These are phyloP conservation scores for Tolypocladium ovalisporum DNA, from an alignment of 2,329 filamentous ascomycete species.

Conservation along the genomic window DNA sequence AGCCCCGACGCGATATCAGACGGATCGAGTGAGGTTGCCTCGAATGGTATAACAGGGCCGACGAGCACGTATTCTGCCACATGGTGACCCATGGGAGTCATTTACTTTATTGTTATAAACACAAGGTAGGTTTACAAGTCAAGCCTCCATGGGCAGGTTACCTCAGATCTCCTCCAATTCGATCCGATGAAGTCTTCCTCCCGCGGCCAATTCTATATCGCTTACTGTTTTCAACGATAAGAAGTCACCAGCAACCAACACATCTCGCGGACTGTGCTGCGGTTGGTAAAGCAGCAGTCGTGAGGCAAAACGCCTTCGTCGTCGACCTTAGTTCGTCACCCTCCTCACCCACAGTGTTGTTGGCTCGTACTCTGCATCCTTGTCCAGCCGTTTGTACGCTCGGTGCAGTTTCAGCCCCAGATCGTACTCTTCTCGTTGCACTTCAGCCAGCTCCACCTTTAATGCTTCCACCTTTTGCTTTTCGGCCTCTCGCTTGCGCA, in stretches of 20 bases:
- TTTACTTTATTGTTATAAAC: neutral
- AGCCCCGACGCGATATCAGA: neutral
- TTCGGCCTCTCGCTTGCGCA: conserved; percentile 42
- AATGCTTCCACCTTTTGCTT: conserved; percentile 58
- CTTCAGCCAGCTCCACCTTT: conserved; percentile 56
- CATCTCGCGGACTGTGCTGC: neutral
- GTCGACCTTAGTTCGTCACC: conserved; percentile 47
- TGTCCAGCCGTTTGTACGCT: conserved; percentile 64
- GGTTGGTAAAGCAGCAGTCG: no score
- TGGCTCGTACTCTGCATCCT: conserved; percentile 52
- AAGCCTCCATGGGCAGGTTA: neutral
- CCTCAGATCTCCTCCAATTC: neutral
- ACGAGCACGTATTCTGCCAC: neutral
- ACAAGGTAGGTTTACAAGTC: neutral
- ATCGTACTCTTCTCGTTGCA: conserved; percentile 68
- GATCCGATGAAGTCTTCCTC: neutral
- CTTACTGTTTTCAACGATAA: neutral
- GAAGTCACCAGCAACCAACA: neutral
- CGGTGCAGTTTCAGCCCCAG: conserved; percentile 64
- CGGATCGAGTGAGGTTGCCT: neutral
- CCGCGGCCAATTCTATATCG: neutral
- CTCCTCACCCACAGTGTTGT: conserved; percentile 69
- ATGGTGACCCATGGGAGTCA: neutral
- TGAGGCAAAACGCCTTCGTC: neutral
- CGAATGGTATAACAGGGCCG: neutral